Conservation (phyloP, 495 filamentous ascomycete species). For the Aspergillus leporis region DNA sequence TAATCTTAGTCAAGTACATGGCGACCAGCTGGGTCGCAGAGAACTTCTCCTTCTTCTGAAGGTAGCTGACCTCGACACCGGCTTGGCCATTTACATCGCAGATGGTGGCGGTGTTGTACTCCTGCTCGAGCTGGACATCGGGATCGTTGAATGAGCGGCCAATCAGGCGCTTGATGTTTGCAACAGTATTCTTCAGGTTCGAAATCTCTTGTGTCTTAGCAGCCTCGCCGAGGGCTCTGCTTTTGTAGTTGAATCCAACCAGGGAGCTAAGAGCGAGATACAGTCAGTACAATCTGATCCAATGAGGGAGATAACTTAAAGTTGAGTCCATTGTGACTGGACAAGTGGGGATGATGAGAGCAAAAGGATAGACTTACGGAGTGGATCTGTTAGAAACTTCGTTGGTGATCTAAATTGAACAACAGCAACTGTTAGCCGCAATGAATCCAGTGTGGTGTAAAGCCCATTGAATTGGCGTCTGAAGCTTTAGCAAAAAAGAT, state of each 20-base stretch:
- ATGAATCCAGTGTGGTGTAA: neutral
- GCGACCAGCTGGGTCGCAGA: slow-evolving; percentile 85
- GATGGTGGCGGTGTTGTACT: slow-evolving; percentile 84
- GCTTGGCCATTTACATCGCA: slow-evolving; percentile 92
- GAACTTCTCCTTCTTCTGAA: slow-evolving; percentile 93
- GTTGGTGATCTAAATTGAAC: slow-evolving; percentile 77
- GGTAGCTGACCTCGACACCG: slow-evolving; percentile 90
- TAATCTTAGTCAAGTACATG: slow-evolving; percentile 95
- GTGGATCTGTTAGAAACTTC: slow-evolving; percentile 98
- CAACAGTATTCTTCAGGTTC: slow-evolving; percentile 98
- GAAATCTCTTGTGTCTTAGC: slow-evolving; percentile 99
- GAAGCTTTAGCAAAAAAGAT: neutral
- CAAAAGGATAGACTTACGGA: slow-evolving; percentile 58
- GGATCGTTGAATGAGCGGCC: slow-evolving; percentile 85
- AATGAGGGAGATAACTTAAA: neutral
- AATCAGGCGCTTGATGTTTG: slow-evolving; percentile 86
- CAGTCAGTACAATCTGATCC: slow-evolving; percentile 30
- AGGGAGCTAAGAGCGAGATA: slow-evolving; percentile 64
- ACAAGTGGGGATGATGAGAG: neutral
- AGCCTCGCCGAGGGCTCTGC: slow-evolving; percentile 87
- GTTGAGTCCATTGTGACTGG: neutral
- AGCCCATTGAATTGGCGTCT: neutral
- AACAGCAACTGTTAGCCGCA: slow-evolving; percentile 23
- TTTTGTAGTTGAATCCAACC: slow-evolving; percentile 92
- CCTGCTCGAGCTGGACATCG: slow-evolving; percentile 87